Base-by-base conservation (phyloP, 2,329 filamentous ascomycete species). In the Cladobotryum mycophilum region DNA sequence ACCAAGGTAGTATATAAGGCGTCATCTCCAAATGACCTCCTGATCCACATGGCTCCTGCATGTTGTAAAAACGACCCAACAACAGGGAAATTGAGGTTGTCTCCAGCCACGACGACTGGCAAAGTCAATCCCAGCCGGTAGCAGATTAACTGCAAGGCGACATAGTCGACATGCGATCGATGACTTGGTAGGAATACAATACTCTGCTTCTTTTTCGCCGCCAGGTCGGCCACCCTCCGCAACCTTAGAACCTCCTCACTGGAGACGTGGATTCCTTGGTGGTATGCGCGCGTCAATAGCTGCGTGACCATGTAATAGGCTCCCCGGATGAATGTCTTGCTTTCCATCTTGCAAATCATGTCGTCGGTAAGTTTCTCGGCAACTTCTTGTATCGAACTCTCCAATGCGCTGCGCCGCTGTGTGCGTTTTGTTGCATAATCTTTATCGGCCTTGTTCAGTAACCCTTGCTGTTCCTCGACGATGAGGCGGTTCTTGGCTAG, bases 311-410 rank as follows among this genome's bases (percentile, higher is more conserved):
- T 65, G 66, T 96, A 99, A 66, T 97, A 97, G 43, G 93, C 92
- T 20, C 89, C 83, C 45, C 93, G 78, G 59, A 99, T 96, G 64
- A 97, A 97, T 2, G 81, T 75, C 65, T 91, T 95, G 75, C 86
- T 95, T 69, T 99, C 93, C 78, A 97, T 92, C 71, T 99, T 99
- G 79, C 92, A 97, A 55, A 99, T 96, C 93, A 99, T 97, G 56
- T 86, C 82, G 64, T 96, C 89, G 20, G 90, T 89, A 79, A 93
- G 85, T 57, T 86, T 84, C 56, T 93, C 89, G 4, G 89, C 87
- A 4, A 96, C 85, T 63, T 96, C 84, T 49, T 83, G 78, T 42
- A 99, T 73, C 52, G 85, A 85, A 36, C 76, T 75, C 62, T 90
- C 84, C 50, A 97, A 81, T 60, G 86, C 82, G 50, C 71, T 73